Evolutionary conservation across 495 filamentous ascomycete genomes (phyloP).

Genomic region (Aspergillus diversus): DNA sequence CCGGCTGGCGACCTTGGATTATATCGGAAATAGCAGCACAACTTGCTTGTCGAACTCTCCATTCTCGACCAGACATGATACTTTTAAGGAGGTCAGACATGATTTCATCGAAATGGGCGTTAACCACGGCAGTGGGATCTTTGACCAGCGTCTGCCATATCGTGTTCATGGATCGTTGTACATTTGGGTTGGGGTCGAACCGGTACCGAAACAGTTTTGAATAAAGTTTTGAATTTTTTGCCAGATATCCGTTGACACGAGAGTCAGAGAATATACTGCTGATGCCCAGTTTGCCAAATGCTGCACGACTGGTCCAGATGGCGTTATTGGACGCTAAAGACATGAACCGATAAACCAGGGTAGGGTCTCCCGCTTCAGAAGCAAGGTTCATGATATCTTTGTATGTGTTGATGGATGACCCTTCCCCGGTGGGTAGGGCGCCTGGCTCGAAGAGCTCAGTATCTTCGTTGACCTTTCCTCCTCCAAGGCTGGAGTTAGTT

Average conservation of each 20-base stretch:
- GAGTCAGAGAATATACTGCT: slow-evolving; percentile 89
- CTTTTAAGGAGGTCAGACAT: slow-evolving; percentile 83
- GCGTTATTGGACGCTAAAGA: slow-evolving; percentile 90
- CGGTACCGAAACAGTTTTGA: slow-evolving; percentile 92
- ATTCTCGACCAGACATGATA: slow-evolving; percentile 80
- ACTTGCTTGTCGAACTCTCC: slow-evolving; percentile 88
- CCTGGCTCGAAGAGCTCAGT: slow-evolving; percentile 96
- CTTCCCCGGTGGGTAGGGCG: slow-evolving; percentile 86
- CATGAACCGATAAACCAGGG: slow-evolving; percentile 97
- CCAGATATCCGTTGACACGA: slow-evolving; percentile 69
- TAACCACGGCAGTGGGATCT: slow-evolving; percentile 72
- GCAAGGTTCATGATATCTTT: slow-evolving; percentile 94
- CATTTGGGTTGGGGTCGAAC: slow-evolving; percentile 91
- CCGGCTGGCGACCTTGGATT: slow-evolving; percentile 71
- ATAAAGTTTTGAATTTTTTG: slow-evolving; percentile 87
- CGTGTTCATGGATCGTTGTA: slow-evolving; percentile 92
- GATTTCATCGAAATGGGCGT: slow-evolving; percentile 79
- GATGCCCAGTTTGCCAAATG: slow-evolving; percentile 91
- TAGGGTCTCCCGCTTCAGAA: slow-evolving; percentile 90
- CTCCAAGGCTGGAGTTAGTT: slow-evolving; percentile 64
- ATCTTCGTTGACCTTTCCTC: slow-evolving; percentile 78
- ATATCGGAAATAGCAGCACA: slow-evolving; percentile 90
- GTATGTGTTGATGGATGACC: slow-evolving; percentile 88
- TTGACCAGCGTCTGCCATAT: slow-evolving; percentile 95
- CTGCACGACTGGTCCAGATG: slow-evolving; percentile 92